Evolutionary conservation across 2,329 filamentous ascomycete genomes (phyloP).

Genomic region (Fonsecaea pedrosoi): DNA sequence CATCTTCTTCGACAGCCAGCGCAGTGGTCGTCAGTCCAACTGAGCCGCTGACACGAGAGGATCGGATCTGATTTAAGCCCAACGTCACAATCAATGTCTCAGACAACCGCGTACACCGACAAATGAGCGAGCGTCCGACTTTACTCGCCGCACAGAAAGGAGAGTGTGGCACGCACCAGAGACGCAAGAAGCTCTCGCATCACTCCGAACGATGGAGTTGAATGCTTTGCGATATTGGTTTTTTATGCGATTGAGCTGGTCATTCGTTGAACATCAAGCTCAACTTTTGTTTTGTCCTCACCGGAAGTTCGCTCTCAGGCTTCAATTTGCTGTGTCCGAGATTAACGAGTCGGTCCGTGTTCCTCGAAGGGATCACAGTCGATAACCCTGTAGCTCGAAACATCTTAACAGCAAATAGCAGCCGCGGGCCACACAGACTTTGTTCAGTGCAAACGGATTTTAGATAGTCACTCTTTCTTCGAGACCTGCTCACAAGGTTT

Average conservation of each 20-base stretch:
- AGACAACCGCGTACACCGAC: not conserved
- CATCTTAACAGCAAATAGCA: not conserved
- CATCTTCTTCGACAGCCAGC: not conserved
- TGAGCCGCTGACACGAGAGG: not conserved
- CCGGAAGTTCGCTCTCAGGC: not conserved
- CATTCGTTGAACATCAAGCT: constrained; percentile 31
- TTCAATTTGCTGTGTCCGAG: not conserved
- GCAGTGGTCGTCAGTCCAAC: not conserved
- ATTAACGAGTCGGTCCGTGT: not conserved
- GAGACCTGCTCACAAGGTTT: not conserved
- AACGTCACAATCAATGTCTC: constrained; percentile 1
- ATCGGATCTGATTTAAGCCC: constrained; percentile 29
- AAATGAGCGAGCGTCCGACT: not conserved
- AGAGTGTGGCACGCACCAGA: not conserved
- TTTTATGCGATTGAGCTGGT: constrained; percentile 27
- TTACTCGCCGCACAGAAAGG: not conserved
- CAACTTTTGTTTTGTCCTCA: constrained; percentile 10
- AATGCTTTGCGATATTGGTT: not conserved
- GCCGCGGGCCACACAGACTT: not conserved
- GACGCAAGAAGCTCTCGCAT: not conserved
- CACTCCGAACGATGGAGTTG: not conserved
- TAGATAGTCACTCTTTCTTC: constrained; percentile 29
- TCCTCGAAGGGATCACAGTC: not conserved
- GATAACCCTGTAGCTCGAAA: not conserved
- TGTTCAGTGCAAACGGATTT: constrained; percentile 12